Conservation (phyloP, 768 basidiomycete species). For the Naganishia kalamii region DNA sequence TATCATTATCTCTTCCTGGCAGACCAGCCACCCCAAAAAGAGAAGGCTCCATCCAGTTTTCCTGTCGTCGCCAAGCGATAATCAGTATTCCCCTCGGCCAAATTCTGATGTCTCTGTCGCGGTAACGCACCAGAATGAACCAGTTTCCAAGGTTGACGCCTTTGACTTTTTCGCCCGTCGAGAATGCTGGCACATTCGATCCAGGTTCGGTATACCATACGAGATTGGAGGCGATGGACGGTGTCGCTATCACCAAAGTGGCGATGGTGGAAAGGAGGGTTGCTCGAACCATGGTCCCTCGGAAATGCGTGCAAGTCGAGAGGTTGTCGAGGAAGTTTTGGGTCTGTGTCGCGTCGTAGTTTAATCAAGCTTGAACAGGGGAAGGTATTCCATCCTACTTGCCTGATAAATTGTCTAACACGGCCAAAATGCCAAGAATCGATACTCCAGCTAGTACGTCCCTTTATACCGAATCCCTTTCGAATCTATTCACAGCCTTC, state of each 20-base stretch:
- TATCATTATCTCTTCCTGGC: conserved; percentile 9
- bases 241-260: not conserved
- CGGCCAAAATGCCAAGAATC: no score
- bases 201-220: conserved; percentile 12
- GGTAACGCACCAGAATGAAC: conserved; percentile 34
- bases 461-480: no score
- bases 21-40: conserved; percentile 27
- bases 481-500: no score
- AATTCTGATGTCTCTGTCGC: not conserved
- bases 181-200: conserved; percentile 3
- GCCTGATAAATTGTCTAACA: no score
- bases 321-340: not conserved
- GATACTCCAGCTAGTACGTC: no score
- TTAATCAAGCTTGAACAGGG: no score
- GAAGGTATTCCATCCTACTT: no score
- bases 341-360: no score
- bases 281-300: not conserved
- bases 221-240: not conserved
- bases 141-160: conserved; percentile 39
- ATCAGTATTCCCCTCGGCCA: not conserved
- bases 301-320: not conserved
- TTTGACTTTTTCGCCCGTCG: conserved; percentile 27
- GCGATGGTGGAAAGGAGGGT: not conserved
- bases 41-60: conserved; percentile 41
- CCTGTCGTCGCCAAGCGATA: conserved; percentile 14